Conservation (phyloP, 345 rosid genomes). For the Rhodomyrtus tomentosa region DNA sequence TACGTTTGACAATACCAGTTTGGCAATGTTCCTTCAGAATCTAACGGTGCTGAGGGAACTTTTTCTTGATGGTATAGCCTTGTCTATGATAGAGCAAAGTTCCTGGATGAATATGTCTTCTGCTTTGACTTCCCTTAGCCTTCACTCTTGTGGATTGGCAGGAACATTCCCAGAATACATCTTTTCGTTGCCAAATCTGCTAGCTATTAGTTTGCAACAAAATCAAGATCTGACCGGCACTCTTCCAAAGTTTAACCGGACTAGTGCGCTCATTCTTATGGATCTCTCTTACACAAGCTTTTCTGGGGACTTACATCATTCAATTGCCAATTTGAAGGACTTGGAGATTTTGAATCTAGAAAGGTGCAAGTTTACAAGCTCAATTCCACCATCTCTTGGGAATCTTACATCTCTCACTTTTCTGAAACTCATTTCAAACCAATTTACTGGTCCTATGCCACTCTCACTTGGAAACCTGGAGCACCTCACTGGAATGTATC, state of each 20-base stretch:
- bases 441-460: neutral
- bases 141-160: accelerated
- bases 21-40: neutral
- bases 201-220: neutral
- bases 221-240: neutral
- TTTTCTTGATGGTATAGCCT: neutral
- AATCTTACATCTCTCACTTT: neutral
- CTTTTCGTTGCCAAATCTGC: neutral
- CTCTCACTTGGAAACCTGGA: neutral
- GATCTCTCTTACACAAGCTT: neutral
- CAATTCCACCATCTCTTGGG: neutral
- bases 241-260: neutral
- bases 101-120: slow-evolving; percentile 2
- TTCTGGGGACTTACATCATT: neutral
- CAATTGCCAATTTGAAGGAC: neutral
- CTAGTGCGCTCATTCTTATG: neutral
- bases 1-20: neutral
- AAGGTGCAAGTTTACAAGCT: neutral
- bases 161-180: slow-evolving; percentile 3
- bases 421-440: neutral
- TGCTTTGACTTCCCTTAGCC: neutral
- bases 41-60: neutral
- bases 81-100: neutral
- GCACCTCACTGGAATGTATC: neutral
- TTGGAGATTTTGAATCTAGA: neutral